Percentiles rank a stretch among this genome's conserved stretches.
Evolutionary conservation across 192 early-diverging fungal genomes (phyloP).

Genomic region (Gigaspora rosea): DNA sequence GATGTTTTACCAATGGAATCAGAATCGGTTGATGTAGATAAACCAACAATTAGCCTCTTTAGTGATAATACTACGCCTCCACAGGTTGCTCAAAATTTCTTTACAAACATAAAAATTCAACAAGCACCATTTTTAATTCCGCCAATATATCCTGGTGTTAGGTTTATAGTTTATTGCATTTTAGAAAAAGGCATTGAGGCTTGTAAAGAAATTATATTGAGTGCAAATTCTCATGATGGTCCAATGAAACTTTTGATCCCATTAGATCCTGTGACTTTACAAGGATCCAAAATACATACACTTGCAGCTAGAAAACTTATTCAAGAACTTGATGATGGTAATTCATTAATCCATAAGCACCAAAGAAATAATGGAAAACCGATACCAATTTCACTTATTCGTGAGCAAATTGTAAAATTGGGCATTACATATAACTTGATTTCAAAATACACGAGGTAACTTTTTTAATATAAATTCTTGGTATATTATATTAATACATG

Average conservation of each 20-base stretch:
- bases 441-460: slow-evolving; percentile 25
- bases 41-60: not conserved
- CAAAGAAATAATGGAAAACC: not conserved
- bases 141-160: slow-evolving; percentile 2
- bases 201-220: not conserved
- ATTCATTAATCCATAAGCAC: too few relatives aligned
- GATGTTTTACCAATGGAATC: not conserved
- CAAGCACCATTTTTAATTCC: slow-evolving; percentile 23
- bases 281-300: slow-evolving; percentile 26
- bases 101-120: not conserved
- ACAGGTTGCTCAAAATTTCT: not conserved
- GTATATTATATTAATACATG: not conserved
- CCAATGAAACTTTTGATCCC: slow-evolving; percentile 9
- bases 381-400: not conserved
- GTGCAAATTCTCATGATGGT: slow-evolving; percentile 12
- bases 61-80: not conserved
- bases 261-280: not conserved
- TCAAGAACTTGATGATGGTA: slow-evolving; percentile 22
- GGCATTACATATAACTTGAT: slow-evolving; percentile 1
- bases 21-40: too few relatives aligned
- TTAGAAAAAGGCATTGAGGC: not conserved
- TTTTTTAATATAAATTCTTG: not conserved
- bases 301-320: slow-evolving; percentile 28
- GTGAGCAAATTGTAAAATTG: not conserved
- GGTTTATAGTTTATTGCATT: slow-evolving; percentile 21